These are phyloP conservation scores for Nothopassalora personata DNA, from an alignment of 2,329 filamentous ascomycete genomes.

Conservation along the genomic window DNA sequence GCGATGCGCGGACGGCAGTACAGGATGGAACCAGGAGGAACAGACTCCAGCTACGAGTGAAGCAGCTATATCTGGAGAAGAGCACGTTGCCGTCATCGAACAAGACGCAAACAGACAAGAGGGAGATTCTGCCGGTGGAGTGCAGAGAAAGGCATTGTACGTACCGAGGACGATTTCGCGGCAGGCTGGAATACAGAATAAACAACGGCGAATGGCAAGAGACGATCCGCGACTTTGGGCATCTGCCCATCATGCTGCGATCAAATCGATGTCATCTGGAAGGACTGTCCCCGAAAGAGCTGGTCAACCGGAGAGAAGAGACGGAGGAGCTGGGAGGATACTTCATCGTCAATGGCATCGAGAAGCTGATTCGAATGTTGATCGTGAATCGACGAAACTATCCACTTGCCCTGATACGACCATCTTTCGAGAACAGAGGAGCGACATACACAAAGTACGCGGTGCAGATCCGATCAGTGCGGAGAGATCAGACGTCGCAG, in stretches of 20 bases:
- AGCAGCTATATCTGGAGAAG: constrained; percentile 76
- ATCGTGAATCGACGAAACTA: constrained; percentile 89
- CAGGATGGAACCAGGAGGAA: constrained; percentile 55
- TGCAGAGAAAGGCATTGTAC: constrained; percentile 90
- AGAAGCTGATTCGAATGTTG: constrained; percentile 91
- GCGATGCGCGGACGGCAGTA: constrained; percentile 38
- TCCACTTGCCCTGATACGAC: constrained; percentile 87
- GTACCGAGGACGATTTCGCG: constrained; percentile 81
- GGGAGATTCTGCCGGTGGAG: constrained; percentile 85
- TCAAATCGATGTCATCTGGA: constrained; percentile 89
- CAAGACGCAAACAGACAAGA: constrained; percentile 71
- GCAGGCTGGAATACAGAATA: constrained; percentile 76
- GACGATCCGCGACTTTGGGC: constrained; percentile 76
- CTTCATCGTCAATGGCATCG: constrained; percentile 95
- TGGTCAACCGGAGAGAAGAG: constrained; percentile 87
- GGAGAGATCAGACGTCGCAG: constrained; percentile 96
- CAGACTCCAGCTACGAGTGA: constrained; percentile 69
- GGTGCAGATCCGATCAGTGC: constrained; percentile 84
- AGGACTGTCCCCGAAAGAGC: constrained; percentile 71
- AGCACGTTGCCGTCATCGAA: constrained; percentile 73
- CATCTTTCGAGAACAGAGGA: constrained; percentile 84
- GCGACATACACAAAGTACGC: constrained; percentile 82
- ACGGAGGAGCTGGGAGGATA: constrained; percentile 94
- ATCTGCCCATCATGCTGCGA: constrained; percentile 88
- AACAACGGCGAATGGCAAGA: constrained; percentile 83